Evolutionary conservation across 495 filamentous ascomycete species (phyloP).

Genomic region (Jackrogersella minutella): DNA sequence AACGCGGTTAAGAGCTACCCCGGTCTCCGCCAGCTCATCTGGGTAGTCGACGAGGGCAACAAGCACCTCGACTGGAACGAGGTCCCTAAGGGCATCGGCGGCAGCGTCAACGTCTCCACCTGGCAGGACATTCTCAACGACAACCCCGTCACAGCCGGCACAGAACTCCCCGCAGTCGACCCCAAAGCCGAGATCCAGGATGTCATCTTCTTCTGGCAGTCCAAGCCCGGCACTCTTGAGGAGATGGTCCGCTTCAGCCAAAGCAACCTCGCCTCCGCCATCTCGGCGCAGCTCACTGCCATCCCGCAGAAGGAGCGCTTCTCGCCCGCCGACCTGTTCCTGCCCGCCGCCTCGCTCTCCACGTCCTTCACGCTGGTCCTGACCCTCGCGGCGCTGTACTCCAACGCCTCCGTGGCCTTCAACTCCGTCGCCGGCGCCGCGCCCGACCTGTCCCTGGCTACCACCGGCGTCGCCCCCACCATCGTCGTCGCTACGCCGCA

Average conservation of each 20-base stretch:
- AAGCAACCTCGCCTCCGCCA: constrained; percentile 80
- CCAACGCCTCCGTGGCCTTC: constrained; percentile 84
- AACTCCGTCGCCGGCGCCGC: constrained; percentile 81
- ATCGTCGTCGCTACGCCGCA: constrained; percentile 81
- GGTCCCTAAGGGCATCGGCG: constrained; percentile 75
- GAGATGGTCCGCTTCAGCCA: constrained; percentile 81
- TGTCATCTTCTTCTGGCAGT: constrained; percentile 68
- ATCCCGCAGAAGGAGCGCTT: constrained; percentile 79
- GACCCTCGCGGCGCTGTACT: constrained; percentile 82
- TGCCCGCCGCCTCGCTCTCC: constrained; percentile 85
- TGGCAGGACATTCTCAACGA: constrained; percentile 88
- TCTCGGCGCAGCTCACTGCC: constrained; percentile 76
- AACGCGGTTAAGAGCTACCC: constrained; percentile 70
- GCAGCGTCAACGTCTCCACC: constrained; percentile 76
- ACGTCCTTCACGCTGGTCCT: constrained; percentile 79
- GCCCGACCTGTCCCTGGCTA: constrained; percentile 74
- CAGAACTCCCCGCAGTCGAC: constrained; percentile 54
- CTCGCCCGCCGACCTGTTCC: constrained; percentile 76
- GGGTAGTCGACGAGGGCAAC: constrained; percentile 92
- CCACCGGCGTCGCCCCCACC: constrained; percentile 78
- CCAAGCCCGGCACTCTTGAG: constrained; percentile 57
- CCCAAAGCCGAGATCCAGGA: constrained; percentile 60
- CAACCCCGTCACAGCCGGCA: constrained; percentile 54
- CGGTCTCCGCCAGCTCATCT: constrained; percentile 79
- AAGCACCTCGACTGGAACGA: constrained; percentile 91